phyloP scores from a whole-genome alignment of 2,329 filamentous ascomycete genomes.

The Neobulgaria alba region DNA sequence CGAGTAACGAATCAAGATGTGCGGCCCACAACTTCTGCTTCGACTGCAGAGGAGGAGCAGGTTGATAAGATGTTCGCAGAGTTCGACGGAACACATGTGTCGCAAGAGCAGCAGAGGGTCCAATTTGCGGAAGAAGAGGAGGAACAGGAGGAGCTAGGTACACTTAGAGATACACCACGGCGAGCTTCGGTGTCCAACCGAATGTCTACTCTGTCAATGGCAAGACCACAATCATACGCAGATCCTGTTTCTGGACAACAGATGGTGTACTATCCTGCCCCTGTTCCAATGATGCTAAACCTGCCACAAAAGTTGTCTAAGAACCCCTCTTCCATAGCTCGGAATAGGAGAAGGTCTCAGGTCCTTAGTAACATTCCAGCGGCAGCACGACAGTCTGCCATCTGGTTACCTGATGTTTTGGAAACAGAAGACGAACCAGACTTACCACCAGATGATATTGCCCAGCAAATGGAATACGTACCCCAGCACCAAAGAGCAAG shows the following conservation, averaged over 20 bases:
- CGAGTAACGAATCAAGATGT: conserved; percentile 3
- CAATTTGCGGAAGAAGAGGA: background rate
- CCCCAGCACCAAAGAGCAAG: conserved; percentile 27
- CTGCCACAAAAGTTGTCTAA: conserved; percentile 81
- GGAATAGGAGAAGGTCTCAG: conserved; percentile 66
- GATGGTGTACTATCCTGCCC: conserved; percentile 94
- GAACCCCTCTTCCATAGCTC: conserved; percentile 52
- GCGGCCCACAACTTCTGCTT: conserved; percentile 22
- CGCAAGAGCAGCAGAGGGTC: conserved; percentile 7
- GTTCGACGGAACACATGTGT: conserved; percentile 72
- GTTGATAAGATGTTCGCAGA: conserved; percentile 58
- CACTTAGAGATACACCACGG: background rate
- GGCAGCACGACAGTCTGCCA: conserved; percentile 32
- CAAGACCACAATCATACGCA: conserved; percentile 47
- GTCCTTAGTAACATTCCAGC: conserved; percentile 55
- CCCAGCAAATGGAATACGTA: conserved; percentile 24
- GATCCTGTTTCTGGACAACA: conserved; percentile 59
- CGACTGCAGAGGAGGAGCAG: conserved; percentile 36
- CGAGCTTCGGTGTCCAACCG: conserved; percentile 7
- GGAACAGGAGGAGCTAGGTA: background rate
- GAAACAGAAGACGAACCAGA: conserved; percentile 20
- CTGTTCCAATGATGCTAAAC: conserved; percentile 88
- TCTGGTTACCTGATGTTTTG: conserved; percentile 29
- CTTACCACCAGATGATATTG: conserved; percentile 16
- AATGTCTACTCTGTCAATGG: conserved; percentile 24